A percentile compares a stretch with the other conserved stretches of the same genome.
These are phyloP conservation scores for Fusarium nematophilum DNA, from an alignment of 2,329 filamentous ascomycete genomes.

Conservation along the genomic window DNA sequence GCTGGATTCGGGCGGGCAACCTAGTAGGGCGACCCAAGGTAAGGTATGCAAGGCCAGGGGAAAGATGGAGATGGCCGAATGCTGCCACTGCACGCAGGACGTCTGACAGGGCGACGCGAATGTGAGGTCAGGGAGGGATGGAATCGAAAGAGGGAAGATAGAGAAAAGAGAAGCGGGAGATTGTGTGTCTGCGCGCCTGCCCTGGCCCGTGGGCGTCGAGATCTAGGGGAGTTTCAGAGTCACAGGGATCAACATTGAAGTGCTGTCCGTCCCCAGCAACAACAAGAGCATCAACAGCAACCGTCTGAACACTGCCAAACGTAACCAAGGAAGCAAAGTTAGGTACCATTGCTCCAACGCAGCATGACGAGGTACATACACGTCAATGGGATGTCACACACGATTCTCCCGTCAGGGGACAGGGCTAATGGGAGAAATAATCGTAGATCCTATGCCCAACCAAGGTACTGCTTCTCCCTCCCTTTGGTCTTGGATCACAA, in stretches of 20 bases:
- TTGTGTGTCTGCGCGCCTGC: slow-evolving; percentile 10
- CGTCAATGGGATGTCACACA: slow-evolving; percentile 4
- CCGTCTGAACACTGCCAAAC: slow-evolving; percentile 16
- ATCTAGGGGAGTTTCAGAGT: slow-evolving; percentile 46
- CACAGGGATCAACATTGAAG: slow-evolving; percentile 44
- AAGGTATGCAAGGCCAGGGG: neutral
- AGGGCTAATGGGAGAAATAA: slow-evolving; percentile 2
- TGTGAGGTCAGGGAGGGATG: slow-evolving; percentile 8
- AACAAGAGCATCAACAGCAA: slow-evolving; percentile 24
- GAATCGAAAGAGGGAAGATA: slow-evolving; percentile 16
- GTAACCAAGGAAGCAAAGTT: neutral
- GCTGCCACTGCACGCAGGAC: neutral
- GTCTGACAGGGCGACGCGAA: slow-evolving; percentile 17
- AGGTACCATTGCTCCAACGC: slow-evolving; percentile 10
- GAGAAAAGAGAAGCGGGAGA: slow-evolving; percentile 8
- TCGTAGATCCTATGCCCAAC: slow-evolving; percentile 8
- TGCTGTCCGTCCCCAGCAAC: slow-evolving; percentile 25
- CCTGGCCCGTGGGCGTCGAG: slow-evolving; percentile 20
- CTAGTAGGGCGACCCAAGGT: neutral
- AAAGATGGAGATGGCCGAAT: slow-evolving; percentile 12
- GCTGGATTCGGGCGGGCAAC: slow-evolving; percentile 8
- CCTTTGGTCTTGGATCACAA: no score
- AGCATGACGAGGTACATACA: slow-evolving; percentile 17
- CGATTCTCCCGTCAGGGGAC: neutral
- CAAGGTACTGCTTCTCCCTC: neutral